Evolutionary conservation across 179 eudicot genomes (phyloP), one percentile per base, ranked within the genome.

Genomic region (Spergularia azorica): DNA sequence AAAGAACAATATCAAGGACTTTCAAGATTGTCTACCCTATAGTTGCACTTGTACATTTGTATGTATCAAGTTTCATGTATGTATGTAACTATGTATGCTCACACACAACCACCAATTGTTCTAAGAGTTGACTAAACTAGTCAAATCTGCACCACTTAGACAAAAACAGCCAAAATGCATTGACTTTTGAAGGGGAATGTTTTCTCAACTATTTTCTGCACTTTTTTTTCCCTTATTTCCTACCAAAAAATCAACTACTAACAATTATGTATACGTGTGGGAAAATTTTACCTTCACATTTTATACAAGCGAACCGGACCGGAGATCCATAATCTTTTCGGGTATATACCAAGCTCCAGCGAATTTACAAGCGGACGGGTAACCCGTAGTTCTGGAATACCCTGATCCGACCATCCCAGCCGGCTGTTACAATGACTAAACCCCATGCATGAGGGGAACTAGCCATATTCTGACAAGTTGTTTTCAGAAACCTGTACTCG

Each of bases 331-430:
- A 20, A 55, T 52, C 14, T 32, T 56, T 48, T 59, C 36, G 15
- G 65, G 80, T 65, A 57, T 55, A 63, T 32, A 71, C 72, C 62
- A 18, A 48, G 76, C 79, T 68, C 71, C 39, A 39, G 74, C n/a
- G 80, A 70, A 74, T 81, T 82, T 79, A 84, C 77, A 86, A 77
- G 46, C 81, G 86, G 71, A 87, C 79, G 0, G 99, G 99, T 60
- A 95, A 86, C n/a, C 99, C 99, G 9, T 86, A 88, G 75, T 95
- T 95, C 69, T 88, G 89, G 80, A 86, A 91, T 1, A 91, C 90
- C 72, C 90, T 87, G 63, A 95, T 90, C 79, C 90, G 84, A 46
- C 98, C 99, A 71, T 95, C 98, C 88, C 85, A 84, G 56, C 97
- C 96, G 36, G 94, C 99, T 0, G 99, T 90, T 32, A 93, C 94